These are phyloP conservation scores for Plantago lanceolata DNA, from an alignment of 305 asterid genomes.

Conservation along the genomic window DNA sequence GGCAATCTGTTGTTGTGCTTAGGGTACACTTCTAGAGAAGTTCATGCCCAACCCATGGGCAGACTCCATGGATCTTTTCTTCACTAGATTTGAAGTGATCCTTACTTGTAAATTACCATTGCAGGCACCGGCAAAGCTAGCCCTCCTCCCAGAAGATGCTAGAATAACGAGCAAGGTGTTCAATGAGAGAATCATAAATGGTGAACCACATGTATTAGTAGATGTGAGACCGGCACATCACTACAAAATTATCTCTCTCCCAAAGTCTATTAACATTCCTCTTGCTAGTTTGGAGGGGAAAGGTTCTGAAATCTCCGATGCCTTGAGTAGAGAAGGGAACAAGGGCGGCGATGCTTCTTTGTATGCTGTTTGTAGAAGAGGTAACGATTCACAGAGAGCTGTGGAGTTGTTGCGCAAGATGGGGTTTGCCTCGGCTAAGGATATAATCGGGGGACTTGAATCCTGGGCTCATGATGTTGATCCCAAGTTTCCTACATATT, in stretches of 20 bases:
- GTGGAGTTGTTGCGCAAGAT: constrained; percentile 54
- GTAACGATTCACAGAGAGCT: constrained; percentile 68
- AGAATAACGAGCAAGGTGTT: constrained; percentile 54
- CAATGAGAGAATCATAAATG: constrained; percentile 28
- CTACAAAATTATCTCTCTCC: constrained; percentile 71
- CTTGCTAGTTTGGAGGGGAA: constrained; percentile 48
- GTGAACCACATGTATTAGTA: constrained; percentile 41
- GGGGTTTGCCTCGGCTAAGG: constrained; percentile 75
- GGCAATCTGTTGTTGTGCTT: too few species aligned
- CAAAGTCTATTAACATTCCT: constrained; percentile 55
- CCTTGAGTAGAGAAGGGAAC: constrained; percentile 28
- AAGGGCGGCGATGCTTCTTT: constrained; percentile 31
- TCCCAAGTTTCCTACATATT: constrained; percentile 73
- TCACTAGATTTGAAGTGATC: not conserved
- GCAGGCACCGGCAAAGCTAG: constrained; percentile 45
- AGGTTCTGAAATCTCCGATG: constrained; percentile 52
- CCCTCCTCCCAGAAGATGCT: constrained; percentile 40
- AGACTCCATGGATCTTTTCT: not conserved
- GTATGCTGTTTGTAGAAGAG: constrained; percentile 75
- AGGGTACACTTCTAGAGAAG: not conserved
- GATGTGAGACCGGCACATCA: constrained; percentile 62
- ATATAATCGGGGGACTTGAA: constrained; percentile 82
- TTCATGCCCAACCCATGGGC: too few species aligned
- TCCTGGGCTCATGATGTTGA: constrained; percentile 81
- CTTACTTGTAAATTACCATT: constrained; percentile 9